Evolutionary conservation across 139 green algal species (phyloP).

Genomic region (Marvania coccoides): DNA sequence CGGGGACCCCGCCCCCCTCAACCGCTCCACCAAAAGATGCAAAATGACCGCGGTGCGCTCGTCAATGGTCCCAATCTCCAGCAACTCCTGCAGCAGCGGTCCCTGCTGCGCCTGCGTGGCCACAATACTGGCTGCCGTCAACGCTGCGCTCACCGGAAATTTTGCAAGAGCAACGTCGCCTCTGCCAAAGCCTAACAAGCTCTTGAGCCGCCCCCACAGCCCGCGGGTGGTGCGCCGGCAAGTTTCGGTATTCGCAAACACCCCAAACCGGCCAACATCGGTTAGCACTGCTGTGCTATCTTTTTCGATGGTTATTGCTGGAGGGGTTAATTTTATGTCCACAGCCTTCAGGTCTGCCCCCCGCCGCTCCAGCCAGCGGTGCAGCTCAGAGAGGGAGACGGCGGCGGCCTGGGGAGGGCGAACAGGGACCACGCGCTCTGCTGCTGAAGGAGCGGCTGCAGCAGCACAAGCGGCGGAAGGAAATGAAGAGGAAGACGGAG

Average conservation of each 20-base stretch:
- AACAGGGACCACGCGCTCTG: not conserved
- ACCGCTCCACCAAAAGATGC: constrained; percentile 53
- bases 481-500: too few relatives aligned
- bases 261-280: constrained; percentile 9
- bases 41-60: constrained; percentile 50
- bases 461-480: too few relatives aligned
- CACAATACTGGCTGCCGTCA: not conserved
- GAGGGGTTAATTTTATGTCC: not conserved
- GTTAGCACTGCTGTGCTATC: not conserved
- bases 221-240: not conserved
- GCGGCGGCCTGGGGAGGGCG: not conserved
- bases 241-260: constrained; percentile 6
- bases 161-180: constrained; percentile 11
- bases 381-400: not conserved
- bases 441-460: too few relatives aligned
- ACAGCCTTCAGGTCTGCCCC: constrained; percentile 20
- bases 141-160: constrained; percentile 26
- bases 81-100: constrained; percentile 10
- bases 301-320: not conserved
- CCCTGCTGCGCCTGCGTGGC: not conserved
- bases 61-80: constrained; percentile 41
- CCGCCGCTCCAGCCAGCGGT: not conserved
- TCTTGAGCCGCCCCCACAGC: not conserved
- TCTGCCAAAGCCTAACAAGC: not conserved
- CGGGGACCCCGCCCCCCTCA: constrained; percentile 8